Conservation (phyloP, 495 filamentous ascomycete species). For the Hyaloscypha bicolor region DNA sequence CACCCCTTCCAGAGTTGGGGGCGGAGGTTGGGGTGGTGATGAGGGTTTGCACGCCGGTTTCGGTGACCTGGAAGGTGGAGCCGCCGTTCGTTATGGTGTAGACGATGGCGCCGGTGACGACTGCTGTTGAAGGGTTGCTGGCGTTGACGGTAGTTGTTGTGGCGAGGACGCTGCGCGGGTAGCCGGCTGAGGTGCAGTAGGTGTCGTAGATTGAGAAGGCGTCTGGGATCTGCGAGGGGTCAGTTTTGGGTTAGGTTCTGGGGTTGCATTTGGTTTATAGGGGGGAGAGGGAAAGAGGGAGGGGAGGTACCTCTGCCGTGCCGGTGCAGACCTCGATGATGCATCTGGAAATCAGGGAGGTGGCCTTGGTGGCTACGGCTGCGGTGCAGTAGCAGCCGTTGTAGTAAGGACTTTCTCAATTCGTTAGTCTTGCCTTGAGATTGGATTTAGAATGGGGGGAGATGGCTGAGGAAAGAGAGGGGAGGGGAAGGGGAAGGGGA, state of each 20-base stretch:
- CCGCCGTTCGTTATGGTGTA: neutral
- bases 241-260: neutral
- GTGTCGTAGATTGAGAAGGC: constrained; percentile 25
- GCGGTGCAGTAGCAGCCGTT: constrained; percentile 10
- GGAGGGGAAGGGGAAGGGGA: too few species aligned
- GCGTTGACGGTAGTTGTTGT: neutral
- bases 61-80: neutral
- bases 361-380: neutral
- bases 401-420: neutral
- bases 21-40: neutral
- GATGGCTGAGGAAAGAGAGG: neutral
- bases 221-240: neutral
- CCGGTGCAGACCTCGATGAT: neutral
- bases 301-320: constrained; percentile 1
- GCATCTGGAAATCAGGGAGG: neutral
- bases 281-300: neutral
- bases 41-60: neutral
- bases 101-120: neutral
- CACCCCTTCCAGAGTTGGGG: neutral
- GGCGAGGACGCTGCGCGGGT: neutral
- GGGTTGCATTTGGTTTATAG: neutral
- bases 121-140: neutral
- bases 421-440: neutral
- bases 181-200: constrained; percentile 27
- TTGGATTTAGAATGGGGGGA: neutral